A percentile compares a stretch with the other conserved stretches of the same genome.
Conservation (phyloP, 768 basidiomycete genomes). For the Hypholoma fasciculare region DNA sequence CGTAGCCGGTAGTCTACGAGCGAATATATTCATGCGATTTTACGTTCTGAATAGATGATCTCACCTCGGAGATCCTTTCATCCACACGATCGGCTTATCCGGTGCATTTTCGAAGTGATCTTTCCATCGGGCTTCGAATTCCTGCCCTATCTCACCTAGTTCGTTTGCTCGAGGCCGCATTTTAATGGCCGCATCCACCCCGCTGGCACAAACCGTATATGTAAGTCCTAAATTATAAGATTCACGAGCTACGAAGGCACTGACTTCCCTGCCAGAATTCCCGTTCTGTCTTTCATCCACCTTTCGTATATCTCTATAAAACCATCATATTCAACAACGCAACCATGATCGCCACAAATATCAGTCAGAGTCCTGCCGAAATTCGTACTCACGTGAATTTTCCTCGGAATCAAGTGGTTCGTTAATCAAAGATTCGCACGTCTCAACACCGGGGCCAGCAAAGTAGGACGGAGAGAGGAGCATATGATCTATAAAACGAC, state of each 20-base stretch:
- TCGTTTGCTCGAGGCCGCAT: constrained; percentile 51
- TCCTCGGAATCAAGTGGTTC: constrained; percentile 32
- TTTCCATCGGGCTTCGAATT: constrained; percentile 48
- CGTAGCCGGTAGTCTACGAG: not conserved
- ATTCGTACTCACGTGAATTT: constrained; percentile 31
- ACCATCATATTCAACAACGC: not conserved
- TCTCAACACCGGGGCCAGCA: constrained; percentile 41
- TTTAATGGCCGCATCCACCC: constrained; percentile 55
- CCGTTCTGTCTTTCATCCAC: constrained; percentile 3
- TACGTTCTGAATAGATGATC: not conserved
- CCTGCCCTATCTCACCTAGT: constrained; percentile 45
- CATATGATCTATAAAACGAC: constrained; percentile 36
- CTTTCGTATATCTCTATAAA: not conserved
- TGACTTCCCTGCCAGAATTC: constrained; percentile 8
- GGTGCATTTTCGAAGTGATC: constrained; percentile 45
- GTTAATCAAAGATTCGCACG: constrained; percentile 45
- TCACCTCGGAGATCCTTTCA: constrained; percentile 40
- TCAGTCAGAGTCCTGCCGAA: too few relatives aligned
- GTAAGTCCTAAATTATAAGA: not conserved
- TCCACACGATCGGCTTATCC: constrained; percentile 54
- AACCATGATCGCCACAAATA: too few relatives aligned
- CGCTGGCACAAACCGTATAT: constrained; percentile 29
- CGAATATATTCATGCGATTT: not conserved
- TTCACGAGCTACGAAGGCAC: not conserved
- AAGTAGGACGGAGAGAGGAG: constrained; percentile 35